A percentile compares a stretch with the other conserved stretches of the same genome.
Conservation (phyloP, 179 eudicot genomes). For the Amaranthus tricolor region DNA sequence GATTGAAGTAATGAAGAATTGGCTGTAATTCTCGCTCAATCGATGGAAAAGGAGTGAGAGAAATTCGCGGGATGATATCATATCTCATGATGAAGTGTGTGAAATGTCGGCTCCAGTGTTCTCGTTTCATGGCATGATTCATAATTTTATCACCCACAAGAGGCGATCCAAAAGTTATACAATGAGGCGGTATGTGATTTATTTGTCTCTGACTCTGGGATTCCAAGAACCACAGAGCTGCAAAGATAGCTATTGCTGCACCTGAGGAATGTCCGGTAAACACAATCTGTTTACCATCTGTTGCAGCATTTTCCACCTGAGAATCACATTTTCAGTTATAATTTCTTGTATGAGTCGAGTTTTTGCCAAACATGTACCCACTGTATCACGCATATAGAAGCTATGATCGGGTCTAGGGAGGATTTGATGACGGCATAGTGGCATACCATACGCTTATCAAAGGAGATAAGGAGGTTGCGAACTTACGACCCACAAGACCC, state of each 20-base stretch:
- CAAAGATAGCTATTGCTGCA: constrained; percentile 68
- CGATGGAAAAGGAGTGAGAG: constrained; percentile 56
- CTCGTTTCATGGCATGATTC: constrained; percentile 56
- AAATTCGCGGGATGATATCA: constrained; percentile 71
- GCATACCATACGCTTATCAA: too few species aligned
- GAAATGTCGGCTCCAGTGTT: constrained; percentile 64
- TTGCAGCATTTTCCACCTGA: constrained; percentile 68
- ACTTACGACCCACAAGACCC: too few species aligned
- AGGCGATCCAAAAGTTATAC: constrained; percentile 89
- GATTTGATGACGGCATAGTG: too few species aligned
- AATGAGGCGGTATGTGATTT: constrained; percentile 36
- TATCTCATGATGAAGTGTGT: constrained; percentile 60
- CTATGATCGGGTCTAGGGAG: too few species aligned
- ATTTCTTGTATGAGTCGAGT: background rate
- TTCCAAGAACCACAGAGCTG: constrained; percentile 79
- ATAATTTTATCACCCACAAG: constrained; percentile 60
- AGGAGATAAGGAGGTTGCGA: too few species aligned
- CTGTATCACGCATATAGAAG: too few species aligned
- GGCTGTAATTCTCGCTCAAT: constrained; percentile 38
- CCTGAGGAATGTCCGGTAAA: constrained; percentile 87
- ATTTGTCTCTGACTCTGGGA: constrained; percentile 27
- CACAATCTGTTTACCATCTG: constrained; percentile 50
- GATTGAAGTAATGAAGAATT: constrained; percentile 48
- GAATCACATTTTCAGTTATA: background rate
- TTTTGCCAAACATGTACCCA: too few species aligned